Conservation (phyloP, 257 asterid species). For the Capsicum baccatum region DNA sequence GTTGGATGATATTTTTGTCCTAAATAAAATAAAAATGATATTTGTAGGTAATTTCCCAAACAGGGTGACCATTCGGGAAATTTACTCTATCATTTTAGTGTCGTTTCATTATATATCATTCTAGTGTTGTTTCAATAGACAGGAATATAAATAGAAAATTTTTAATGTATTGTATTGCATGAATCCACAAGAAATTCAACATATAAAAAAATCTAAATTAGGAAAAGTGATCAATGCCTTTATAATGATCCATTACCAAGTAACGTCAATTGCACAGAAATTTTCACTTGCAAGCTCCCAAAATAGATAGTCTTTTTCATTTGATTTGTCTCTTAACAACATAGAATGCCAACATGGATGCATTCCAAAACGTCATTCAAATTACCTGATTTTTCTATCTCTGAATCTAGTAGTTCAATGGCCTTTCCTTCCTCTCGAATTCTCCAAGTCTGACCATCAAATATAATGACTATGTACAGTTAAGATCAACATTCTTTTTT, state of each 20-base stretch:
- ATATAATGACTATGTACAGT: background rate
- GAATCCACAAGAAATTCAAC: background rate
- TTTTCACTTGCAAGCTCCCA: too few species aligned
- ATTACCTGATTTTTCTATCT: slow-evolving; percentile 28
- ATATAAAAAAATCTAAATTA: background rate
- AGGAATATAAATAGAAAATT: background rate
- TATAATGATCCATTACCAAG: too few species aligned
- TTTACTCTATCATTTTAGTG: too few species aligned
- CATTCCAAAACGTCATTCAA: slow-evolving; percentile 36
- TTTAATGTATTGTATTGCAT: background rate
- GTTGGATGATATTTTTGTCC: too few species aligned
- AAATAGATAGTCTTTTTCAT: background rate
- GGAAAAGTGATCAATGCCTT: background rate
- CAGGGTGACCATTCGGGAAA: too few species aligned
- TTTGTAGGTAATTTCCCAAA: too few species aligned
- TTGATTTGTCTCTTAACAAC: slow-evolving; percentile 35
- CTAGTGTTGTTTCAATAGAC: background rate
- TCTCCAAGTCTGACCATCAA: slow-evolving; percentile 48
- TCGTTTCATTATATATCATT: background rate
- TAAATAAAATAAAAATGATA: too few species aligned
- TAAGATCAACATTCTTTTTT: too few species aligned
- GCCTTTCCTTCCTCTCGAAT: slow-evolving; percentile 48
- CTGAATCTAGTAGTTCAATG: slow-evolving; percentile 40
- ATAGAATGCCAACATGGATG: slow-evolving; percentile 49
- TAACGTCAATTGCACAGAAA: too few species aligned